Evolutionary conservation across 75 land plant genomes (phyloP), one percentile per base, ranked within the genome.

Genomic region (Cunninghamia lanceolata): DNA sequence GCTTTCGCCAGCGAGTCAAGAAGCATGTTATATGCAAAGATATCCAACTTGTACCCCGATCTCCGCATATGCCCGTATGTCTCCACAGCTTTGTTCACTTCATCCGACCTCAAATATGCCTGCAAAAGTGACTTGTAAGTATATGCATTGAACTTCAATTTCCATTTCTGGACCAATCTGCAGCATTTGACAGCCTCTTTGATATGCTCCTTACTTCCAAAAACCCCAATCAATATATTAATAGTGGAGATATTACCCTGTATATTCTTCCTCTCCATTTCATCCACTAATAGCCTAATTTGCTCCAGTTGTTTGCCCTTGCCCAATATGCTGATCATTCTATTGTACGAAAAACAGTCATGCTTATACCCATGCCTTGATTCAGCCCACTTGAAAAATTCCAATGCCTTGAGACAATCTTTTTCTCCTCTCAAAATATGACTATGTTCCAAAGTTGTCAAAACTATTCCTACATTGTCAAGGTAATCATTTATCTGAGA

Each of bases 121-220:
- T 95, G 97, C 78, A 95, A 47, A 84, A 94, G 39, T 42, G 93
- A 93, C 86, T 93, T 94, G 68, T 90, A 94, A 4, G 94, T 94
- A 68, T 94, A 94, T 36, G 85, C 80, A 81, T 83, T 94, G 43
- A 90, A 84, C 85, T 32, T 83, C 85, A 94, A 54, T 10, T 88
- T 90, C 96, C 96, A 94, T 63, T 92, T 89, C 84, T 84, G 85
- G 25, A 86, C 93, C 86, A 94, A 84, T 47, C 52, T 85, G 87
- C 91, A 73, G 59, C 94, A 93, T 78, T 71, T 84, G 35, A 86
- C 91, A 80, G 89, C 21, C 38, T 88, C 94, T 34, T 59, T 36
- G 35, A 40, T 79, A 32, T 25, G 73, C 56, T 76, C 82, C 89
- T 77, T 38, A 19, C 17, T 74, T 83, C 89, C 92, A 11, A 92